Percentiles rank a stretch among this genome's conserved stretches.
phyloP scores from a whole-genome alignment of 495 filamentous ascomycete species.

The Penicillium cinerascens region DNA sequence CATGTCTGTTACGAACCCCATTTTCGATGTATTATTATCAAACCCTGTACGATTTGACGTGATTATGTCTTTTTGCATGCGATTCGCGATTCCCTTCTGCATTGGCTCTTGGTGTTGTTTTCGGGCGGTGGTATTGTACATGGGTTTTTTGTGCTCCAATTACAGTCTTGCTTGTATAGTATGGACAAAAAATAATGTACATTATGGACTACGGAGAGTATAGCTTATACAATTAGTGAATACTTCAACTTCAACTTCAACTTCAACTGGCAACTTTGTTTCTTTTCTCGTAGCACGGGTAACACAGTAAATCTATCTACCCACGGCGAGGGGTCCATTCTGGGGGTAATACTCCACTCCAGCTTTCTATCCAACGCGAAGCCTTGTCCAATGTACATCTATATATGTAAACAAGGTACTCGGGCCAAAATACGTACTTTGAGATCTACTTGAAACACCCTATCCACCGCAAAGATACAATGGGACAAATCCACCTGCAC shows the following conservation, averaged over 20 bases:
- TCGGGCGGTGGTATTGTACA: slow-evolving; percentile 11
- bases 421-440: not conserved
- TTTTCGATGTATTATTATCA: slow-evolving; percentile 19
- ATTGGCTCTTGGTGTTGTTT: slow-evolving; percentile 17
- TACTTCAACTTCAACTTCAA: not conserved
- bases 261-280: too few species aligned
- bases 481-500: not conserved
- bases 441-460: not conserved
- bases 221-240: not conserved
- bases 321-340: too few species aligned
- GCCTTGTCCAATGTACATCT: not conserved
- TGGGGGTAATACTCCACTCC: too few species aligned
- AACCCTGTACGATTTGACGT: slow-evolving; percentile 24
- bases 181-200: slow-evolving; percentile 1
- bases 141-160: not conserved
- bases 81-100: slow-evolving; percentile 10
- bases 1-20: slow-evolving; percentile 24
- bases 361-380: not conserved
- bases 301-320: too few species aligned
- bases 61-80: slow-evolving; percentile 25
- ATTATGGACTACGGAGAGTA: slow-evolving; percentile 1
- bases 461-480: not conserved
- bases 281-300: too few species aligned
- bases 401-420: not conserved
- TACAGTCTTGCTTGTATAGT: slow-evolving; percentile 6